Base-by-base conservation (phyloP, 176 grass and related monocot species). In the Aegilops longissima region DNA sequence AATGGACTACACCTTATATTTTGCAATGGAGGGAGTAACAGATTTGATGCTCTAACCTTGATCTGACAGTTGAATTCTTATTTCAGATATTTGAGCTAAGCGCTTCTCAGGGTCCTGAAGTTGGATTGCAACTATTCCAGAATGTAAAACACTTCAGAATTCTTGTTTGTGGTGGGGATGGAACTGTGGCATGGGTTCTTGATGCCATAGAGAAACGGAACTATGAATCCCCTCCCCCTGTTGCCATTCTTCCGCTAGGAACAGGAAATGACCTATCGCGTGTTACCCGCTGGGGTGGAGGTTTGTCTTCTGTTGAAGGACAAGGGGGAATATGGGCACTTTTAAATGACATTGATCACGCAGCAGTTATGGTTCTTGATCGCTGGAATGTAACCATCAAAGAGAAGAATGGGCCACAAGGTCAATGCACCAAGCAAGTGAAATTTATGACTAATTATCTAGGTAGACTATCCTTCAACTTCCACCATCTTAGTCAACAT, bases 391-490 rank as follows among this genome's bases (percentile, higher is more conserved):
- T 98, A 40, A 82, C 80, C 31, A 93, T 95, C 84, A 89, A 86
- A 81, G 86, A 92, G 82, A 85, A 89, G 69, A 89, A 84, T 79
- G 80, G 70, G 12, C 25, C 40, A 42, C 59, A 92, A 83, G 77
- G 64, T 83, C 79, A 88, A 90, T 82, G 45, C 83, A 84, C 58
- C 73, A 92, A 89, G 68, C 81, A 95, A 89, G 62, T 92, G 16
- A 98, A 95, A 81, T 98, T 85, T 88, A 98, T 98, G 96, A 98
- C 91, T 74, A 92, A 98, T 84, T 98, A 98, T 91, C 80, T 98
- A 89, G 91, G 96, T 95, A 69, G 21, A 49, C 59, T 73, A 47
- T 91, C 36, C 30, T 76, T 82, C 12, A 79, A 58, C 51, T 24
- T 73, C 20, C 14, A 80, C 61, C 13, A 63, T 77, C n/a, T 78